Base-by-base conservation (phyloP, 495 filamentous ascomycete genomes). In the Talaromyces liani region DNA sequence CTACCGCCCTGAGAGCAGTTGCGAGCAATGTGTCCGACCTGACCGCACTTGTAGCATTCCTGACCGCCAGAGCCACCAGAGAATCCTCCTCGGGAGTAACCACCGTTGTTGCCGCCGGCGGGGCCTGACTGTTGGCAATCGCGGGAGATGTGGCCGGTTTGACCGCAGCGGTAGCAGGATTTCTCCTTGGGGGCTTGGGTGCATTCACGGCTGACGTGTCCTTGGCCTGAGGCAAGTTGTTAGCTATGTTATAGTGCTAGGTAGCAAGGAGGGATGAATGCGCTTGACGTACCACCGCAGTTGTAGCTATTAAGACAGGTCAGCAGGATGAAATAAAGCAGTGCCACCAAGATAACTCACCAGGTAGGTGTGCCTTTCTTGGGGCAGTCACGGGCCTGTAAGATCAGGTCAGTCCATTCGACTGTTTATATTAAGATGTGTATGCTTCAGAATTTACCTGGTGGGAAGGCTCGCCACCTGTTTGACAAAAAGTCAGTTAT, bases 21-120 rank as follows among this genome's bases (percentile, higher is more conserved):
- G 64, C 95, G 91, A 55, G 94, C 94, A 75, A 98, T 98, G 84
- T 98, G 94, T 63, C 94, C 95, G 63, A 93, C 83, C 81, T 96
- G 90, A 58, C 92, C 93, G 80, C 95, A 98, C 87, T 98, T 98
- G 88, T 98, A 98, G 87, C 94, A 98, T 76, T 98, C 88, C 69
- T 89, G 85, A 56, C 84, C 83, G 64, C 78, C 73, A 65, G 74
- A 71, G 57, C 74, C 71, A 14, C 68, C 75, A 45, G 83, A 68
- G 56, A 57, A 66, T 27, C 72, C 70, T 59, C 77, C 73, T 59
- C 77, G 73, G 59, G 75, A 71, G 60, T 72, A 68, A 62, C 73
- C 76, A 63, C 74, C 80, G 62, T 79, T 74, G 62, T 77, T 81
- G 67, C 72, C 71, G 53, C 78, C 78, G 66, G 82, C 82, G 63